phyloP scores from a whole-genome alignment of 257 asterid species.

The Penstemon newberryi region DNA sequence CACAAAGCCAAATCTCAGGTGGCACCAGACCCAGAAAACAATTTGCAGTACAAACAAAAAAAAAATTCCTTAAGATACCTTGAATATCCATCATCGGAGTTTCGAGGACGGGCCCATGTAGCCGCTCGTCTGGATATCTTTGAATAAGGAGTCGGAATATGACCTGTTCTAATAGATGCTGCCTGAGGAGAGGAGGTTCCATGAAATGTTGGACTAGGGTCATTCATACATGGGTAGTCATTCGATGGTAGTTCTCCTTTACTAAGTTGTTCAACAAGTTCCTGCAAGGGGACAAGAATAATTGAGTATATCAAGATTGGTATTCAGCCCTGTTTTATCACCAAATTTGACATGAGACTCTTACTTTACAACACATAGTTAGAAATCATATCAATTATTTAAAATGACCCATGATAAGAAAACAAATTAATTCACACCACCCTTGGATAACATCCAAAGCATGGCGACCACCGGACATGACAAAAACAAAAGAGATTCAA shows the following conservation, averaged over 20 bases:
- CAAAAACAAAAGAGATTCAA: too few species aligned
- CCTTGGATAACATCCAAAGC: too few species aligned
- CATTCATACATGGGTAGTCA: slow-evolving; percentile 97
- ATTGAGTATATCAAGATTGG: slow-evolving; percentile 4
- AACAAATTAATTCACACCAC: too few species aligned
- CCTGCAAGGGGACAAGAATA: slow-evolving; percentile 51
- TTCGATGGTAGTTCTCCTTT: slow-evolving; percentile 84
- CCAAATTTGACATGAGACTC: slow-evolving; percentile 19
- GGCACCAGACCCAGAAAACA: background rate
- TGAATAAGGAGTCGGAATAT: slow-evolving; percentile 75
- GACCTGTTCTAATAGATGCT: slow-evolving; percentile 55
- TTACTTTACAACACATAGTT: background rate
- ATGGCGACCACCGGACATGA: too few species aligned
- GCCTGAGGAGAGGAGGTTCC: slow-evolving; percentile 47
- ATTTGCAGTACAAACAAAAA: slow-evolving; percentile 13
- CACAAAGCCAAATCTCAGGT: slow-evolving; percentile 11
- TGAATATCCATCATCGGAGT: slow-evolving; percentile 96
- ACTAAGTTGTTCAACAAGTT: slow-evolving; percentile 75
- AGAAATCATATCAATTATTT: background rate
- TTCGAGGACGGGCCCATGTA: slow-evolving; percentile 98
- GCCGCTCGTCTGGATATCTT: slow-evolving; percentile 93
- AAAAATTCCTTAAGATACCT: slow-evolving; percentile 49
- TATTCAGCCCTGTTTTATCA: background rate
- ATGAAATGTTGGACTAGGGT: slow-evolving; percentile 83
- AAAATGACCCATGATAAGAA: too few species aligned